Evolutionary conservation across 371 early-diverging fungal genomes (phyloP), one percentile per base, ranked within the genome.

Genomic region (Blastocladiella emersonii): DNA sequence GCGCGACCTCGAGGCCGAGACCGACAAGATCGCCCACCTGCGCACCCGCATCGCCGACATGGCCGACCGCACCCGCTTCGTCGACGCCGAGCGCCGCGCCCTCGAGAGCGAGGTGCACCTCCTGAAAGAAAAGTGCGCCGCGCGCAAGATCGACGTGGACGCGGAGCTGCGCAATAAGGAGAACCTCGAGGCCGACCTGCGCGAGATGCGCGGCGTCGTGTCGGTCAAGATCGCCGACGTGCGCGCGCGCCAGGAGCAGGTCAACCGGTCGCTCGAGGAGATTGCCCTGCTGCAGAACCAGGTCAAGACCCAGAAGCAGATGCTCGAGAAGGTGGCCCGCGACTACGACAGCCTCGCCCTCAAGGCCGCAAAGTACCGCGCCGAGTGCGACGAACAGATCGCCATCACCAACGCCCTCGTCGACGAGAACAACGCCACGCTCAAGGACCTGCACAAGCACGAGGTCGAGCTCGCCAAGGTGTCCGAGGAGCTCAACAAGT

Each of bases 141-240:
- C 70, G 7, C 69, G 68, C 41, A 73, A 73, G 36, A 57, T 64
- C 13, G 74, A 73, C 30, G 63, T 57, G 8, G 72, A 71, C 27
- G 44, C 67, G 35, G 73, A 69, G 25, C 7, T 41, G 37, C 60
- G 69, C 17, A 48, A 56, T 23, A 63, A 69, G 19, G 73, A 72
- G 34, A 68, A 69, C 45, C 62, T 72, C 4, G 74, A 74, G 56
- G 8, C 55, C 21, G 57, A 64, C 12, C 32, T 61, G n/a, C 41
- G 48, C 0, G 66, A 63, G 6, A 30, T 30, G 37, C 32, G 61
- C n/a, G 35, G 4, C 15, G 32, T 63, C 7, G 34, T 61, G 1
- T 30, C 30, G 27, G 35, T 36, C 34, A 61, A 63, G 43, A 36
- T 34, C 13, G 61, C 61, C 39, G 74, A 73, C 17, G 56, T 61